Conservation (phyloP, 305 asterid species). For the Andrographis paniculata region DNA sequence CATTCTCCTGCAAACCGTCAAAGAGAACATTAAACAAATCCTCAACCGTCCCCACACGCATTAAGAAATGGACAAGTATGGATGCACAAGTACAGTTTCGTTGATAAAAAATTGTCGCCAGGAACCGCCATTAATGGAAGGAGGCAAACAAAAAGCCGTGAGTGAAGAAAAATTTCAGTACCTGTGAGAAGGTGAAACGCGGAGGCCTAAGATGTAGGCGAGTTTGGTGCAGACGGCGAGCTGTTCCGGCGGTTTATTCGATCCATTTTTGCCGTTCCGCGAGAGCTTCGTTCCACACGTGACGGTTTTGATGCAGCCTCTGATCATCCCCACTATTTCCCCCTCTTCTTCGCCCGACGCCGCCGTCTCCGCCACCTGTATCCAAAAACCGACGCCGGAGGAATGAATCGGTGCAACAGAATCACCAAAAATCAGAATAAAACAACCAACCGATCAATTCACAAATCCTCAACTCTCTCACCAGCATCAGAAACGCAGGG, state of each 20-base stretch:
- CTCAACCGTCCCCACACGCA: slow-evolving; percentile 1
- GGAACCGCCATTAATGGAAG: too few relatives aligned
- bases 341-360: slow-evolving; percentile 31
- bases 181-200: slow-evolving; percentile 81
- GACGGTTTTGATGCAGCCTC: slow-evolving; percentile 86
- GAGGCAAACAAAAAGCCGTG: too few relatives aligned
- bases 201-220: slow-evolving; percentile 83
- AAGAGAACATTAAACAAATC: not conserved
- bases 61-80: slow-evolving; percentile 3
- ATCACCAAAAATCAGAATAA: too few relatives aligned
- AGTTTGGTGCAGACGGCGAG: slow-evolving; percentile 60
- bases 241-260: slow-evolving; percentile 11
- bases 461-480: slow-evolving; percentile 11
- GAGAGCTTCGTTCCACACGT: slow-evolving; percentile 54
- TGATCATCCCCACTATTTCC: slow-evolving; percentile 79
- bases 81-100: not conserved
- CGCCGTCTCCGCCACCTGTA: slow-evolving; percentile 84
- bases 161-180: slow-evolving; percentile 10
- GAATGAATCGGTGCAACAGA: too few relatives aligned
- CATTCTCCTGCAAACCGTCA: slow-evolving; percentile 49
- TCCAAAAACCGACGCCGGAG: not conserved
- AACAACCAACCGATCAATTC: not conserved
- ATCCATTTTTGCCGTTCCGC: slow-evolving; percentile 19
- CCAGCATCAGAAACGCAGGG: slow-evolving; percentile 85
- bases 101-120: too few relatives aligned